Evolutionary conservation across 139 green algal genomes (phyloP), one percentile per base, ranked within the genome.

Genomic region (Chlamydomonas asymmetrica): DNA sequence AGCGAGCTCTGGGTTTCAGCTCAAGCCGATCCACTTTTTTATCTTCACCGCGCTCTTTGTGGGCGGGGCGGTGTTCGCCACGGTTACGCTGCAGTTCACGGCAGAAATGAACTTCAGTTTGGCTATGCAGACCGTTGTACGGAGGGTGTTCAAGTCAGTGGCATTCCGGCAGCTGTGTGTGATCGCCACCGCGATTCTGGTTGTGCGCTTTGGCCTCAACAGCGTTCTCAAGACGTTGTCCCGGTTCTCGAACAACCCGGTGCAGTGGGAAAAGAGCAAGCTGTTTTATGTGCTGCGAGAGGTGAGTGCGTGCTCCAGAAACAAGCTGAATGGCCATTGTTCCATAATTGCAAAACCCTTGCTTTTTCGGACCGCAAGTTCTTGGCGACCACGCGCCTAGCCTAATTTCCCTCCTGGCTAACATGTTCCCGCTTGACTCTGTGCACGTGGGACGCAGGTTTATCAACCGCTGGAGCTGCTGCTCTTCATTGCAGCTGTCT

Each of bases 391-490:
- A n/a, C n/a, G n/a, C n/a, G n/a, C n/a, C n/a, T n/a, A n/a, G n/a
- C n/a, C n/a, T n/a, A n/a, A n/a, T n/a, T n/a, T n/a, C n/a, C n/a
- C n/a, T n/a, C n/a, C n/a, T n/a, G n/a, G n/a, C n/a, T n/a, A n/a
- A n/a, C n/a, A n/a, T n/a, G n/a, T n/a, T n/a, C n/a, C n/a, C n/a
- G n/a, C n/a, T n/a, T n/a, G n/a, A n/a, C n/a, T n/a, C n/a, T n/a
- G n/a, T n/a, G n/a, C n/a, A n/a, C n/a, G n/a, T n/a, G n/a, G n/a
- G n/a, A n/a, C 75, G 73, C 88, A 97, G 92, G 82, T 96, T 29
- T 97, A 97, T 74, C 89, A 92, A 75, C 93, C 93, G 13, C 80
- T 97, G 67, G 92, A 97, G 84, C 85, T 95, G 41, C 85, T 97
- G 62, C 91, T 97, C 60, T 85, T 93, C 52, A 85, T 97, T 43